phyloP scores from a whole-genome alignment of 2,329 filamentous ascomycete species.

The Colletotrichum gigasporum region DNA sequence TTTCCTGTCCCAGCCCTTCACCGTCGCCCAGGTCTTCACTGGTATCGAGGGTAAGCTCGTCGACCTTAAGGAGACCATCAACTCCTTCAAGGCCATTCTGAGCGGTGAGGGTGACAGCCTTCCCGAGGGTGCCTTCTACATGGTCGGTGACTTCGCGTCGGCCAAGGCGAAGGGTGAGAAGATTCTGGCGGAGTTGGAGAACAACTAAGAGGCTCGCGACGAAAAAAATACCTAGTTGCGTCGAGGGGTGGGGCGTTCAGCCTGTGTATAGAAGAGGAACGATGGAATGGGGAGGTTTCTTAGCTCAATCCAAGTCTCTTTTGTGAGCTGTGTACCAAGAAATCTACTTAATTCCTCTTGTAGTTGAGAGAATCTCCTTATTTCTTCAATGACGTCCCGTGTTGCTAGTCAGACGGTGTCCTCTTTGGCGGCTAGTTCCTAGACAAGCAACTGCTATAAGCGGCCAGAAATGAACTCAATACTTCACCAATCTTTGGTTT shows the following conservation, averaged over 20 bases:
- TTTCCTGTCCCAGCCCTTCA: constrained; percentile 99
- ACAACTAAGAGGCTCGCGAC: constrained; percentile 37
- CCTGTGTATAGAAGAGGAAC: constrained; percentile 69
- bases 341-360: constrained; percentile 60
- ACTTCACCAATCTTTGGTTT: no score
- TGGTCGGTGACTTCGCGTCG: constrained; percentile 95
- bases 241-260: constrained; percentile 56
- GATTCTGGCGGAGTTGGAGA: constrained; percentile 95
- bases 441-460: no score
- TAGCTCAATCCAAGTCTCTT: constrained; percentile 66
- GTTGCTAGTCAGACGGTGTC: neutral
- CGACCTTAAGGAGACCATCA: constrained; percentile 98
- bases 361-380: constrained; percentile 39
- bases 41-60: constrained; percentile 96
- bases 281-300: constrained; percentile 57
- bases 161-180: constrained; percentile 98
- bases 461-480: no score
- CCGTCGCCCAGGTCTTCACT: constrained; percentile 85
- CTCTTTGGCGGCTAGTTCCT: no score
- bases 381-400: constrained; percentile 15
- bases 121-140: constrained; percentile 95
- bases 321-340: constrained; percentile 72
- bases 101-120: constrained; percentile 94
- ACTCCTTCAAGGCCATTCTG: constrained; percentile 97
- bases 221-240: constrained; percentile 32